A percentile compares a stretch with the other conserved stretches of the same genome.
Conservation (phyloP, 2,329 filamentous ascomycete species). For the Colletotrichum aenigma region DNA sequence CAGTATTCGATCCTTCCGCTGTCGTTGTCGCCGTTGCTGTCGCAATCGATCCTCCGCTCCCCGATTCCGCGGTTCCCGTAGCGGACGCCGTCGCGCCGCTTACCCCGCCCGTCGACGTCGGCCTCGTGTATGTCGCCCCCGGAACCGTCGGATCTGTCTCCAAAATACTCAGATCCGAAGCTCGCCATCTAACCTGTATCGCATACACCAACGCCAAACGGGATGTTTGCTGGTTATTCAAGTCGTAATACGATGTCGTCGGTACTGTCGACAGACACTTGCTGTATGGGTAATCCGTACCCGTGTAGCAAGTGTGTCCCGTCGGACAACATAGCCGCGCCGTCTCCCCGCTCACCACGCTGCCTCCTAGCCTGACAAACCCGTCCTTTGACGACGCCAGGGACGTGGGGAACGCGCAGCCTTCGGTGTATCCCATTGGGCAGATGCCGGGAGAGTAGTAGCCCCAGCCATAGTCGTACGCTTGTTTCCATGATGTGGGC, state of each 20-base stretch:
- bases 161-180: conserved; percentile 20
- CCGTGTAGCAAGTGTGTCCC: conserved; percentile 6
- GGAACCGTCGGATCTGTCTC: conserved; percentile 23
- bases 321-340: conserved; percentile 9
- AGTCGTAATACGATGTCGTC: background rate
- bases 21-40: background rate
- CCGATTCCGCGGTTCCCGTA: background rate
- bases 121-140: conserved; percentile 16
- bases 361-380: background rate
- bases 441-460: conserved; percentile 23
- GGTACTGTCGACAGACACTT: conserved; percentile 20
- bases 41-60: background rate
- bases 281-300: conserved; percentile 5
- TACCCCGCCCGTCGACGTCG: background rate
- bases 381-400: background rate
- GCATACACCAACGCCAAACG: conserved; percentile 18
- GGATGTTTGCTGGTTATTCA: background rate
- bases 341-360: conserved; percentile 9
- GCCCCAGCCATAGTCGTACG: conserved; percentile 16
- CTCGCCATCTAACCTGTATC: conserved; percentile 24
- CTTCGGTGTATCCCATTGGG: conserved; percentile 17
- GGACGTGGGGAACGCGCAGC: conserved; percentile 11
- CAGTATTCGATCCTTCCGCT: background rate
- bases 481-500: conserved; percentile 16
- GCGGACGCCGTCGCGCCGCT: background rate